Evolutionary conservation across 441 rosid genomes (phyloP), one percentile per base, ranked within the genome.

Genomic region (Cnidoscolus chayamansa): DNA sequence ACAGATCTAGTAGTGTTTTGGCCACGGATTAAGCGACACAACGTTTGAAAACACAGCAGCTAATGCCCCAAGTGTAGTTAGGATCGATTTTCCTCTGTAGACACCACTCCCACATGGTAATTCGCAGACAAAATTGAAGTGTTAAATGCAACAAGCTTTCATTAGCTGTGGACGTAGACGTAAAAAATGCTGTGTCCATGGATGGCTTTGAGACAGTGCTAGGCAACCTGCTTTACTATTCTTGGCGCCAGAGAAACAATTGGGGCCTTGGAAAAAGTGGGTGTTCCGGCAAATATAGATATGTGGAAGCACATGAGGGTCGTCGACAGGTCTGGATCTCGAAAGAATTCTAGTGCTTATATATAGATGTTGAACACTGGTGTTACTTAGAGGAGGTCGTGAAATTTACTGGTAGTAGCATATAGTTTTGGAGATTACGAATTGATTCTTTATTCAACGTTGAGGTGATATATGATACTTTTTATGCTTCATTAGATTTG

Each of bases 251-350:
- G 79, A 68, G 25, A 92, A 85, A 72, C 96, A 92, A 74, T 49
- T 92, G 68, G 89, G 62, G 93, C 87, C 31, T 90, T 90, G 31
- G 68, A 84, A 60, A 89, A 83, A 65, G 86, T 89, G 53, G 78
- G 76, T 43, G 86, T 89, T 69, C 81, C 83, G 0, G 93, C 84
- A 40, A 81, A 83, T 58, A 84, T 92, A 59, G 93, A 92, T 60
- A 90, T 90, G 71, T 89, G 96, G 84, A 90, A 89, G 89, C 80
- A 66, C 68, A 58, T 92, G 59, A 90, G 96, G 68, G 89, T 90
- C n/a, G 96, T 90, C 73, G 98, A 92, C 74, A 69, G 78, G 25
- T 81, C 83, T 13, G 97, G 97, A 10, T 80, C 79, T 76, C 85
- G 96, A 82, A 89, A 25, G 94, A 81, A 85, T 92, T 71, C 93